A percentile compares a stretch with the other conserved stretches of the same genome.
These are phyloP conservation scores for Amanita exitialis DNA, from an alignment of 768 basidiomycete species.

Conservation along the genomic window DNA sequence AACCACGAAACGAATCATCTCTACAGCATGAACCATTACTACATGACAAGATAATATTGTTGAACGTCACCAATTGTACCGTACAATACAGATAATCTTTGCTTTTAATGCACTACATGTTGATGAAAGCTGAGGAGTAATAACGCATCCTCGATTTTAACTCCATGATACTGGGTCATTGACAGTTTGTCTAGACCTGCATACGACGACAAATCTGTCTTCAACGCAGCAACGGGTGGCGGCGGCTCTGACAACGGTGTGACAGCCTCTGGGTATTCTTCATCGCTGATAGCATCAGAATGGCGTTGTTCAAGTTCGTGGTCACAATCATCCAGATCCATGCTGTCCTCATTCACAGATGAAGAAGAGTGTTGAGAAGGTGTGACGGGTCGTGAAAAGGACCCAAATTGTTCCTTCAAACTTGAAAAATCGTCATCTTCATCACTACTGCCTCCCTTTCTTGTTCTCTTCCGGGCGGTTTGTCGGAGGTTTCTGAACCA, in stretches of 20 bases:
- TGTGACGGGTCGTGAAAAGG: constrained; percentile 43
- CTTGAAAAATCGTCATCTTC: constrained; percentile 36
- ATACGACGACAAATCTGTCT: constrained; percentile 13
- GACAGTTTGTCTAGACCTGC: constrained; percentile 38
- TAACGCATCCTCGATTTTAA: constrained; percentile 66
- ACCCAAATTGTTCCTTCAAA: constrained; percentile 20
- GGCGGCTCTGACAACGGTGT: constrained; percentile 52
- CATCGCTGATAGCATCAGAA: constrained; percentile 55
- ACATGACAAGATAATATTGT: neutral
- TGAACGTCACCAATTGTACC: neutral
- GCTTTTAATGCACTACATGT: constrained; percentile 42
- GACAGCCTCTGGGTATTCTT: constrained; percentile 66
- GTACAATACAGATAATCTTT: constrained; percentile 11
- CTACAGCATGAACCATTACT: neutral
- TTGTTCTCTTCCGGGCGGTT: constrained; percentile 65
- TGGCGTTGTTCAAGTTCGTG: constrained; percentile 32
- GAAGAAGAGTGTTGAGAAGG: constrained; percentile 43
- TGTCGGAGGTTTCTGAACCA: constrained; percentile 84
- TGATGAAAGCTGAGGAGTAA: constrained; percentile 69
- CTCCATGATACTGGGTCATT: constrained; percentile 34
- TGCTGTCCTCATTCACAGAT: constrained; percentile 31
- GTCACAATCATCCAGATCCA: constrained; percentile 41
- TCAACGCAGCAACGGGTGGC: constrained; percentile 16
- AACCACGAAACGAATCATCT: neutral
- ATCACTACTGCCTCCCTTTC: constrained; percentile 34